These are phyloP conservation scores for Barnettozyma californica DNA, from an alignment of 805 yeast species.

Conservation along the genomic window DNA sequence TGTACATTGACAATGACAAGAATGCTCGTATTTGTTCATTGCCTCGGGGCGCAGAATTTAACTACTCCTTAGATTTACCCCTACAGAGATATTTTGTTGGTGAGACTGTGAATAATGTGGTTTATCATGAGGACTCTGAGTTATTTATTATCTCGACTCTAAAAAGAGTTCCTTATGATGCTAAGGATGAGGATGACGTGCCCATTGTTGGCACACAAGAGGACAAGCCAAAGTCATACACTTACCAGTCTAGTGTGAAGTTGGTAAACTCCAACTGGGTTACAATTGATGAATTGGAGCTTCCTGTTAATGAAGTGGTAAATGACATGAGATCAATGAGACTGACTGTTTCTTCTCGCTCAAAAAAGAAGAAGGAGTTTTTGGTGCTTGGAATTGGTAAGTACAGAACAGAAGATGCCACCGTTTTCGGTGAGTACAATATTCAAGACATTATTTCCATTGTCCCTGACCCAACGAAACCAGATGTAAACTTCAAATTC, in stretches of 20 bases:
- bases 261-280: conserved; percentile 77
- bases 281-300: conserved; percentile 61
- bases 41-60: conserved; percentile 17
- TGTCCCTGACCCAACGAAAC: conserved; percentile 84
- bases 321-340: conserved; percentile 31
- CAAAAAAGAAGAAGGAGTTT: conserved; percentile 50
- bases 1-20: conserved; percentile 64
- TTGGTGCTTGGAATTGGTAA: conserved; percentile 76
- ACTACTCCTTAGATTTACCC: conserved; percentile 59
- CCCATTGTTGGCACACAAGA: conserved; percentile 52
- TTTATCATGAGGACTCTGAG: conserved; percentile 64
- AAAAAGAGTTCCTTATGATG: conserved; percentile 51
- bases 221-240: conserved; percentile 46
- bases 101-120: conserved; percentile 56
- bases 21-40: conserved; percentile 53
- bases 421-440: conserved; percentile 73
- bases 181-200: conserved; percentile 71
- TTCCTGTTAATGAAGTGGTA: conserved; percentile 60
- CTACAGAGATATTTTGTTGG: conserved; percentile 47
- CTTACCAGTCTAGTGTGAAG: conserved; percentile 56
- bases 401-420: conserved; percentile 72
- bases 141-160: conserved; percentile 60
- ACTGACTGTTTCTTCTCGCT: conserved; percentile 33
- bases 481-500: conserved; percentile 76
- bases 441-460: conserved; percentile 73